Evolutionary conservation across 768 basidiomycete genomes (phyloP), one percentile per base, ranked within the genome.

Genomic region (Cystobasidium tubakii): DNA sequence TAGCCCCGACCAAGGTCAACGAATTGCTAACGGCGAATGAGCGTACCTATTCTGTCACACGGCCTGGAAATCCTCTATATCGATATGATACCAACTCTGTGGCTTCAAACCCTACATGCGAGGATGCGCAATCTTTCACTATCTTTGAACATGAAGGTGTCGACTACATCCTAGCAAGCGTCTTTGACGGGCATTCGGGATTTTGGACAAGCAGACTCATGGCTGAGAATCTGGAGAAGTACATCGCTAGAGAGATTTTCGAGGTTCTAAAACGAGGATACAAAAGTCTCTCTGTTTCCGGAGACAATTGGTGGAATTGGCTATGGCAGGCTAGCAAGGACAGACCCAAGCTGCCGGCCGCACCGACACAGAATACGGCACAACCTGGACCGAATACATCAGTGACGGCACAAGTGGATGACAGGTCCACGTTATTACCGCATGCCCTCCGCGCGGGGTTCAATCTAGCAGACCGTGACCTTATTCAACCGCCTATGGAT

Each of bases 91-190:
- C 89, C 1, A 90, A 91, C 21, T 86, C 85, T 39, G 83, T 98
- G 42, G 84, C 90, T 0, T 89, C 92, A 1, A 99, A 99, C 79
- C 86, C 89, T 74, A 91, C 92, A 9, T 88, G 96, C 65, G 96
- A 99, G 81, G 96, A 99, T 80, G 88, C 92, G 29, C 69, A 73
- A 36, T 74, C 74, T 60, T 77, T 76, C 70, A 73, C 76, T 19
- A 74, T 79, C 42, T 66, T 78, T 36, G 76, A 78, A 69, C 74
- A 78, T 17, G 76, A 77, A 66, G 62, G 23, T 13, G 54, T 42
- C 6, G 67, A 62, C 50, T 74, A 36, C 44, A 39, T 57, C 60
- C 23, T 73, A 34, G 46, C 1, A 19, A 57, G 62, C 50, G 63
- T 63, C 10, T 53, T 55, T 54, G 92, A 93, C 77, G 92, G 93